Evolutionary conservation across 441 rosid genomes (phyloP).

Genomic region (Kokia cookei): DNA sequence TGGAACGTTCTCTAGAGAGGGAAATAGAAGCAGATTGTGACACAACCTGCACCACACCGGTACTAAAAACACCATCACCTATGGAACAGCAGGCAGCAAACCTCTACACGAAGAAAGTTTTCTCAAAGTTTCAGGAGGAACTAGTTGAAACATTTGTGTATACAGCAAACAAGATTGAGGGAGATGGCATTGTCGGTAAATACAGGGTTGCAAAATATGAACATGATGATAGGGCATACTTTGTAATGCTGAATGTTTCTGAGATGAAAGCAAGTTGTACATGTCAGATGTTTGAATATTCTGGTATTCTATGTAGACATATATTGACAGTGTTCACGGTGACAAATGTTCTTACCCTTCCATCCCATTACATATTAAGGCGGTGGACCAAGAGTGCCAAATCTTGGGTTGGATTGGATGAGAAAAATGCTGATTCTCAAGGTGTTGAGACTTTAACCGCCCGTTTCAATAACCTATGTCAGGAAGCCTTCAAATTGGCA

Average conservation of each 20-base stretch:
- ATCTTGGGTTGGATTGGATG: conserved; percentile 38
- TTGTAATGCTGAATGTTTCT: conserved; percentile 34
- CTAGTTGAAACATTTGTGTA: conserved; percentile 63
- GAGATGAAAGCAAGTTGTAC: conserved; percentile 56
- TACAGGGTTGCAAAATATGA: conserved; percentile 59
- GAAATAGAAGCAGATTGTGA: conserved; percentile 63
- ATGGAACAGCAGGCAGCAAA: conserved; percentile 72
- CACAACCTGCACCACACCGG: conserved; percentile 41
- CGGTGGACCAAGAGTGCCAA: conserved; percentile 66
- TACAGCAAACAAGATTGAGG: conserved; percentile 53
- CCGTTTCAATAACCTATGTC: conserved; percentile 54
- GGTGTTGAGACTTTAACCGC: conserved; percentile 35
- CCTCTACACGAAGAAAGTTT: conserved; percentile 51
- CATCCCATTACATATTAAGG: conserved; percentile 50
- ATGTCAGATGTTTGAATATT: conserved; percentile 72
- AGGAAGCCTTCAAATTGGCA: conserved; percentile 51
- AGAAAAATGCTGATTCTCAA: conserved; percentile 23
- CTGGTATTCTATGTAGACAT: conserved; percentile 62
- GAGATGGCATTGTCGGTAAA: conserved; percentile 38
- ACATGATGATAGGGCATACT: conserved; percentile 50
- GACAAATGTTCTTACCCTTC: conserved; percentile 63
- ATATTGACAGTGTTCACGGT: conserved; percentile 63
- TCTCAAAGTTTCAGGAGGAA: conserved; percentile 69
- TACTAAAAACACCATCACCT: conserved; percentile 63
- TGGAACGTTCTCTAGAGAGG: conserved; percentile 49